Evolutionary conservation across 148 eudicot species (phyloP).

Genomic region (Spergularia bocconei): DNA sequence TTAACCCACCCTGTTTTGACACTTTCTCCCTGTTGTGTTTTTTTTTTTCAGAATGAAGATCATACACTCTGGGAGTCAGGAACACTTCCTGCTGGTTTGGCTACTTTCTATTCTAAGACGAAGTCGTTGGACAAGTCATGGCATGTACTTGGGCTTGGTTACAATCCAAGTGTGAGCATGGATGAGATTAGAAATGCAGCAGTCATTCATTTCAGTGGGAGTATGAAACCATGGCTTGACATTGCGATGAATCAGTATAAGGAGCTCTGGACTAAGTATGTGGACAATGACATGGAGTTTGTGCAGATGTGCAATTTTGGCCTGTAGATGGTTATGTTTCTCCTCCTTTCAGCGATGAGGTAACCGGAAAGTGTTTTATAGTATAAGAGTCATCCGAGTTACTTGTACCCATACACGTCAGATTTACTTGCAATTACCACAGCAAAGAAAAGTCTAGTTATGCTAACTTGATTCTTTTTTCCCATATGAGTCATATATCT

Average conservation of each 20-base stretch:
- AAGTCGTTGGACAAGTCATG: slow-evolving; percentile 88
- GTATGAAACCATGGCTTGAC: slow-evolving; percentile 95
- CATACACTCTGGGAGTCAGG: slow-evolving; percentile 65
- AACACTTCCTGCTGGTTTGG: slow-evolving; percentile 73
- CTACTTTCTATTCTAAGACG: slow-evolving; percentile 70
- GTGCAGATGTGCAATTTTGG: slow-evolving; percentile 94
- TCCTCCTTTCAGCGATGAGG: slow-evolving; percentile 32
- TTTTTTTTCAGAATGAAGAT: slow-evolving; percentile 61
- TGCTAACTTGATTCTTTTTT: slow-evolving; percentile 26
- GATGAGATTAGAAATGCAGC: slow-evolving; percentile 83
- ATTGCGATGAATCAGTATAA: slow-evolving; percentile 79
- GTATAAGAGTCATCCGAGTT: slow-evolving; percentile 16
- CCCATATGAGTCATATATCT: slow-evolving; percentile 21
- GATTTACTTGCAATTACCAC: slow-evolving; percentile 18
- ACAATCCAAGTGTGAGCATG: slow-evolving; percentile 89
- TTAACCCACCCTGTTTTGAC: slow-evolving; percentile 2
- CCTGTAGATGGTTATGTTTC: slow-evolving; percentile 38
- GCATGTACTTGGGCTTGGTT: slow-evolving; percentile 91
- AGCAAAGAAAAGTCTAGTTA: slow-evolving; percentile 18
- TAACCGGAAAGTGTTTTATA: slow-evolving; percentile 30
- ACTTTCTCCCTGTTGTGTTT: background rate
- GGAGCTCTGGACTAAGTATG: slow-evolving; percentile 83
- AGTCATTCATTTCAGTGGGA: slow-evolving; percentile 90
- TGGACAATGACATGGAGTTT: slow-evolving; percentile 78
- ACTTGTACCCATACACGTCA: slow-evolving; percentile 21